A percentile compares a stretch with the other conserved stretches of the same genome.
Conservation (phyloP, 805 yeast species). For the Candida coleopterorum region DNA sequence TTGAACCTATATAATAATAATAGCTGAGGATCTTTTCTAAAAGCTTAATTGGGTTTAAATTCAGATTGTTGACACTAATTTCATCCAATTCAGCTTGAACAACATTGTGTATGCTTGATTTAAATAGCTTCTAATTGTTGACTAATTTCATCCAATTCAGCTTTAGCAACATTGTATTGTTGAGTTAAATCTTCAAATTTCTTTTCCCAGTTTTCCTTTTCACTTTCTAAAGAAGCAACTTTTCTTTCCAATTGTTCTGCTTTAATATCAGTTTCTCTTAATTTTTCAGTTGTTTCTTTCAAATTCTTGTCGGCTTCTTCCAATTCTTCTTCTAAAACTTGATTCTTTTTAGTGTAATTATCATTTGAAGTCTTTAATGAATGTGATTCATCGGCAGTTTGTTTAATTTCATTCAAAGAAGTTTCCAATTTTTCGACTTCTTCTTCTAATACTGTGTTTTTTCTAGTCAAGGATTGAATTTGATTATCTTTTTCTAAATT, state of each 20-base stretch:
- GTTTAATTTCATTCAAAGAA: conserved; percentile 71
- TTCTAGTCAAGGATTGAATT: conserved; percentile 87
- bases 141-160: conserved; percentile 94
- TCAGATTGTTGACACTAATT: no score
- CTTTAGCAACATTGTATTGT: conserved; percentile 79
- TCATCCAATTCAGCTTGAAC: conserved; percentile 11
- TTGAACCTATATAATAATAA: no score
- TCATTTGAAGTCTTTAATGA: conserved; percentile 87
- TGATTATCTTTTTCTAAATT: conserved; percentile 90
- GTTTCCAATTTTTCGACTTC: conserved; percentile 75
- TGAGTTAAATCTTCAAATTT: conserved; percentile 83
- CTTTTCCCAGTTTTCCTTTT: conserved; percentile 86
- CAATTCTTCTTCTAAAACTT: conserved; percentile 82
- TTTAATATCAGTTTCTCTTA: conserved; percentile 92
- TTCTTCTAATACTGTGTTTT: conserved; percentile 83
- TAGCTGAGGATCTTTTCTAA: no score
- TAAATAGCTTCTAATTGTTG: conserved; percentile 81
- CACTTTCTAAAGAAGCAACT: conserved; percentile 86
- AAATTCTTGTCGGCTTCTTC: conserved; percentile 87
- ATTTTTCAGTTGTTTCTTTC: conserved; percentile 88
- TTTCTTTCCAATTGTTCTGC: conserved; percentile 95
- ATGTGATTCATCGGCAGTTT: conserved; percentile 85
- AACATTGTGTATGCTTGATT: neutral
- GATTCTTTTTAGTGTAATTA: conserved; percentile 83
- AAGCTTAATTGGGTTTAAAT: no score